phyloP scores from a whole-genome alignment of 2,329 filamentous ascomycete species.

The Epichloe uncinata region DNA sequence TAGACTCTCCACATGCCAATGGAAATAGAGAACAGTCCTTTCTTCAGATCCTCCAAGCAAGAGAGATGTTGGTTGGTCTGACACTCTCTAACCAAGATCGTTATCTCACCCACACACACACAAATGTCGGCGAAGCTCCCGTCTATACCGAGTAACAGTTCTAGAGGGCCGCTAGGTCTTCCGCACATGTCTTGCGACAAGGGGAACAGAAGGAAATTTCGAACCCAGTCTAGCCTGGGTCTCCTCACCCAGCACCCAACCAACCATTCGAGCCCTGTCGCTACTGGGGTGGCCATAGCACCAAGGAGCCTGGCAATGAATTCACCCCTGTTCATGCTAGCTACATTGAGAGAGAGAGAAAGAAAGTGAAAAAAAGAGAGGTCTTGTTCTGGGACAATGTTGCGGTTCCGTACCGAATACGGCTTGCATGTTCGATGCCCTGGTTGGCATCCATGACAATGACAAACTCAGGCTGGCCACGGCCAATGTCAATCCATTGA shows the following conservation, averaged over 20 bases:
- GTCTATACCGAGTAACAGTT: background rate
- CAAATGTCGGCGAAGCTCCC: background rate
- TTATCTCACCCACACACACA: background rate
- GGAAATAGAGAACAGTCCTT: no score
- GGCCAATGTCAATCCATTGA: background rate
- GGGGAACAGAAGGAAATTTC: slow-evolving; percentile 4
- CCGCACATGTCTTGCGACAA: slow-evolving; percentile 1
- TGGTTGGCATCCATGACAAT: slow-evolving; percentile 3
- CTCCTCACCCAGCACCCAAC: slow-evolving; percentile 4
- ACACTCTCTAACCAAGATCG: background rate
- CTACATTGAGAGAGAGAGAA: slow-evolving; percentile 2
- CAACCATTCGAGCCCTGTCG: slow-evolving; percentile 9
- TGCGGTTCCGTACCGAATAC: background rate
- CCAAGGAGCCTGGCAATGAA: slow-evolving; percentile 9
- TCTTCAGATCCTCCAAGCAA: no score
- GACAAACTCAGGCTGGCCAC: slow-evolving; percentile 1
- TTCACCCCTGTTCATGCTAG: slow-evolving; percentile 9
- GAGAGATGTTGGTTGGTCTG: background rate
- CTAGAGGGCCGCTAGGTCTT: background rate
- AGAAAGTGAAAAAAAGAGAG: background rate
- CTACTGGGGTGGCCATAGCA: slow-evolving; percentile 9
- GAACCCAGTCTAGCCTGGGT: slow-evolving; percentile 7
- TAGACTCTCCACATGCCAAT: background rate
- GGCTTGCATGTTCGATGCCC: background rate
- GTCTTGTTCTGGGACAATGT: slow-evolving; percentile 2